Percentiles rank a stretch among this genome's conserved stretches.
Evolutionary conservation across 2,329 filamentous ascomycete genomes (phyloP).

Genomic region (Cryphonectria japonica): DNA sequence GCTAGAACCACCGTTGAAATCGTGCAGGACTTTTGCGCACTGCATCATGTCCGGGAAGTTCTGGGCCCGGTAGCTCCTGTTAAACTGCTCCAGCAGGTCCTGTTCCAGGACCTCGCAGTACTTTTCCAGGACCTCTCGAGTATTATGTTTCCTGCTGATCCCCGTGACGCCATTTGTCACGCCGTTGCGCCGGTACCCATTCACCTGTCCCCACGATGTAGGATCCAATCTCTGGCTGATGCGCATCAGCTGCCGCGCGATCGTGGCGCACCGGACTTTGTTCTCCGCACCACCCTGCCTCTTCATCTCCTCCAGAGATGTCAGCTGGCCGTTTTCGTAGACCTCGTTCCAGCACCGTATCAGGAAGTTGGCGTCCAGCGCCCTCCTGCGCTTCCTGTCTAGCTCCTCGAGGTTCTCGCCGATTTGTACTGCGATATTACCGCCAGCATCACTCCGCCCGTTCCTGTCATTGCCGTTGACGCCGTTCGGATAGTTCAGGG

Average conservation of each 20-base stretch:
- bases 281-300: constrained; percentile 84
- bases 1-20: constrained; percentile 94
- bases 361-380: constrained; percentile 90
- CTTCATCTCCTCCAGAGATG: constrained; percentile 85
- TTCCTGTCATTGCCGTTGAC: constrained; percentile 49
- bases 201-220: constrained; percentile 68
- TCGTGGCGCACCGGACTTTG: constrained; percentile 91
- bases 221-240: constrained; percentile 92
- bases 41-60: constrained; percentile 99
- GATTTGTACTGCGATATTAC: constrained; percentile 91
- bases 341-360: constrained; percentile 98
- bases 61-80: constrained; percentile 92
- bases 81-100: constrained; percentile 92
- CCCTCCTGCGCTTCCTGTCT: constrained; percentile 86
- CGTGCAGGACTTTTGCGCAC: constrained; percentile 88
- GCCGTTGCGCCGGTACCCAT: constrained; percentile 55
- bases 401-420: constrained; percentile 92
- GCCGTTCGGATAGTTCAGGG: constrained; percentile 66
- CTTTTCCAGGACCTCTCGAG: constrained; percentile 90
- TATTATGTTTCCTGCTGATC: constrained; percentile 61
- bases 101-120: constrained; percentile 96
- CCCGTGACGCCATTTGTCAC: constrained; percentile 53
- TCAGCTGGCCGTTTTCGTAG: constrained; percentile 83
- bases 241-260: constrained; percentile 88
- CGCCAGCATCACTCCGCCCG: constrained; percentile 63